Evolutionary conservation across 2,329 filamentous ascomycete species (phyloP).

Genomic region (Neonectria ditissima): DNA sequence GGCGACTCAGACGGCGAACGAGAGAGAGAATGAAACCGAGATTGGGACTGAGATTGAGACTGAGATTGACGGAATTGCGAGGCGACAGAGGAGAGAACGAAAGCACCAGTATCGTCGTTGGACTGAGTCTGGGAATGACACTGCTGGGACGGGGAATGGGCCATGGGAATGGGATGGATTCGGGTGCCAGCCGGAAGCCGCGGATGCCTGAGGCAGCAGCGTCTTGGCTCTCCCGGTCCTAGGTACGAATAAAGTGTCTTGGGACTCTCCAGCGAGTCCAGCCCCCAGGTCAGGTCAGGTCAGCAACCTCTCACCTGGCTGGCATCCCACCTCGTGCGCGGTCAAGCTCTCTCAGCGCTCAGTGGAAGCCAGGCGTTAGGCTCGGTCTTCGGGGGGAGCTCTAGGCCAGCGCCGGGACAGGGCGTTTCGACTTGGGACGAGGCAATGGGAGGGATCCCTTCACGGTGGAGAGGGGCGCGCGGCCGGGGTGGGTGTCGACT

Average conservation of each 20-base stretch:
- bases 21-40: not conserved
- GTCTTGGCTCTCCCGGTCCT: not conserved
- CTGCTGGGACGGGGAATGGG: slow-evolving; percentile 44
- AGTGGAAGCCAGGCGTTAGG: not conserved
- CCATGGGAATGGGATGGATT: slow-evolving; percentile 35
- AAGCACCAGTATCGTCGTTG: slow-evolving; percentile 35
- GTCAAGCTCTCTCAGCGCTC: slow-evolving; percentile 30
- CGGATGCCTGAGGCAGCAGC: slow-evolving; percentile 22
- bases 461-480: slow-evolving; percentile 13
- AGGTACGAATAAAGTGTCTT: not conserved
- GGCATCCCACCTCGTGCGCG: slow-evolving; percentile 33
- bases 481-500: not conserved
- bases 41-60: not conserved
- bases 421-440: slow-evolving; percentile 9
- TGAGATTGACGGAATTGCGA: slow-evolving; percentile 4
- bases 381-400: no score
- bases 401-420: slow-evolving; percentile 6
- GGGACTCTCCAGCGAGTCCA: slow-evolving; percentile 5
- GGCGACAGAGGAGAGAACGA: slow-evolving; percentile 13
- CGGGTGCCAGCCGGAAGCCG: slow-evolving; percentile 5
- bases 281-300: not conserved
- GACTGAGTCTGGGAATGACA: slow-evolving; percentile 36
- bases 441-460: slow-evolving; percentile 5
- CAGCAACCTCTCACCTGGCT: slow-evolving; percentile 26
- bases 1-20: slow-evolving; percentile 19